Conservation (phyloP, 2,329 filamentous ascomycete species). For the Penicillium sp. region DNA sequence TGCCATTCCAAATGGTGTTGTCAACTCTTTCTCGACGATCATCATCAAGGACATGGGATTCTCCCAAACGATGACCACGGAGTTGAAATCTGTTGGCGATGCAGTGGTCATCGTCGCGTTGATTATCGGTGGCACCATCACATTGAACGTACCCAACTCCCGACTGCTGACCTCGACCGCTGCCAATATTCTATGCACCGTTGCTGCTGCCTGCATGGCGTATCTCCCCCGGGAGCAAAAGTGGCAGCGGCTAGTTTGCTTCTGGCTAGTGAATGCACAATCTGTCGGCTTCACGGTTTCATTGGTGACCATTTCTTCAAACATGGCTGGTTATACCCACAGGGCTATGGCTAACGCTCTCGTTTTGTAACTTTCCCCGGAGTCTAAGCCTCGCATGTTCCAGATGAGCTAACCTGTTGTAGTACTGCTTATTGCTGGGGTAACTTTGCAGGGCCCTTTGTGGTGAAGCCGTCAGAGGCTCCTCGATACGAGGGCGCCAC, state of each 20-base stretch:
- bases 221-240: conserved; percentile 38
- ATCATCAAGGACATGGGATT: conserved; percentile 43
- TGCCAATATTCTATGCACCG: conserved; percentile 41
- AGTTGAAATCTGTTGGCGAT: conserved; percentile 43
- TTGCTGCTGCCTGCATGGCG: conserved; percentile 39
- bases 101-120: conserved; percentile 46
- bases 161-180: conserved; percentile 33
- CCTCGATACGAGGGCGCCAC: conserved; percentile 41
- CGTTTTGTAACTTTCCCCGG: conserved; percentile 26
- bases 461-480: conserved; percentile 40
- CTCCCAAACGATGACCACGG: conserved; percentile 37
- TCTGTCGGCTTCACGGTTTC: conserved; percentile 44
- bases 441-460: conserved; percentile 45
- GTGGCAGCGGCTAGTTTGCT: conserved; percentile 41
- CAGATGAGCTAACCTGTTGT: background rate
- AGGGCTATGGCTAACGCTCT: conserved; percentile 39
- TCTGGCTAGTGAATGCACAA: conserved; percentile 46
- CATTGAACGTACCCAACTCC: conserved; percentile 40
- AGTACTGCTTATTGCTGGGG: conserved; percentile 46
- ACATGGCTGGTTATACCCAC: conserved; percentile 46
- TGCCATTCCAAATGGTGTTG: conserved; percentile 39
- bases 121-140: conserved; percentile 40
- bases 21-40: conserved; percentile 43
- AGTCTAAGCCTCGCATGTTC: background rate
- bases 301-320: conserved; percentile 40